Evolutionary conservation across 176 grass and related monocot species (phyloP).

Genomic region (Aegilops longissima): DNA sequence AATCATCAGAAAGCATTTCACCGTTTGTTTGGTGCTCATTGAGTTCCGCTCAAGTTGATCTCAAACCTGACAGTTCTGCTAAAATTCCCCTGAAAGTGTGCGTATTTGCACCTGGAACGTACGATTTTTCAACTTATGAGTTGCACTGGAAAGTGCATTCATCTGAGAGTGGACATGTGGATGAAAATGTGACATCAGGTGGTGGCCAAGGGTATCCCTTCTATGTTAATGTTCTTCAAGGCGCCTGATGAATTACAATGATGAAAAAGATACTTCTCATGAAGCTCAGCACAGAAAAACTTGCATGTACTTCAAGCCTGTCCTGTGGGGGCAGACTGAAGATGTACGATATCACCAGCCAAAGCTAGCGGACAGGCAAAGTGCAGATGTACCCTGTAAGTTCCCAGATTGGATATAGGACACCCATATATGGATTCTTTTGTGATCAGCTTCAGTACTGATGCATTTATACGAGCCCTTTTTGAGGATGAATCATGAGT

Average conservation of each 20-base stretch:
- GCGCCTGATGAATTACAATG: conserved; percentile 15
- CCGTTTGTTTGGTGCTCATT: conserved; percentile 86
- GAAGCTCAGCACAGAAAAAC: not conserved
- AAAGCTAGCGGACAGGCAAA: not conserved
- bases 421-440: conserved; percentile 21
- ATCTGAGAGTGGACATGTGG: conserved; percentile 23
- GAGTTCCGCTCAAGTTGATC: conserved; percentile 61
- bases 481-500: conserved; percentile 21
- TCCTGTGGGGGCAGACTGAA: not conserved
- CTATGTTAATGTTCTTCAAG: conserved; percentile 74
- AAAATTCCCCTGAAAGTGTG: conserved; percentile 79
- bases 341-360: not conserved
- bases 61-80: conserved; percentile 53
- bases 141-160: conserved; percentile 64
- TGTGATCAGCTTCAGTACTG: not conserved
- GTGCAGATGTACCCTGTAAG: conserved; percentile 6
- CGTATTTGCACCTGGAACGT: conserved; percentile 85
- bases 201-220: conserved; percentile 65
- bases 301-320: not conserved
- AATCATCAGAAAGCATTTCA: conserved; percentile 48
- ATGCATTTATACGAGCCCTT: not conserved
- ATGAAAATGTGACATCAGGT: conserved; percentile 41
- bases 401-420: conserved; percentile 17
- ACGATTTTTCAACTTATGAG: conserved; percentile 91
- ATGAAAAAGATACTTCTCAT: not conserved